phyloP scores from a whole-genome alignment of 78 protist genomes.

The Dictyostelium intermedium region DNA sequence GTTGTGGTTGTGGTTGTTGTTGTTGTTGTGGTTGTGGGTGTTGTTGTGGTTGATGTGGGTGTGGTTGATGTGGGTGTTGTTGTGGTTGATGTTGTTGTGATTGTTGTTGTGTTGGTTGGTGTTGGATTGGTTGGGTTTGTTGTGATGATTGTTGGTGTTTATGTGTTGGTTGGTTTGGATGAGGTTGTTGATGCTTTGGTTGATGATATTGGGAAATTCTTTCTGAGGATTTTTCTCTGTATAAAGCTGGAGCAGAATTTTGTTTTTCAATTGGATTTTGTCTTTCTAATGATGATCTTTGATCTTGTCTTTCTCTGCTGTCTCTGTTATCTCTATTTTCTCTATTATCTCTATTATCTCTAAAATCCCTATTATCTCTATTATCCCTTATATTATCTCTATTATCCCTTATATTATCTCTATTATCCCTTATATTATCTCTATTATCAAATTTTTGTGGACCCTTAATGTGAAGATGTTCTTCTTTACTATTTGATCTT shows the following conservation, averaged over 20 bases:
- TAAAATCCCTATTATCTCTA: not conserved
- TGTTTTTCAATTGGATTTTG: not conserved
- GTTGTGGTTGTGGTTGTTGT: not conserved
- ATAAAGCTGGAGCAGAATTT: not conserved
- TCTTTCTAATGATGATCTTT: not conserved
- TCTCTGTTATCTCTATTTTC: not conserved
- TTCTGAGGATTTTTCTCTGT: not conserved
- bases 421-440: not conserved
- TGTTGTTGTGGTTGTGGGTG: not conserved
- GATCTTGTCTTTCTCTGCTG: not conserved
- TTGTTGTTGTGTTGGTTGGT: not conserved
- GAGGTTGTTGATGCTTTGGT: not conserved
- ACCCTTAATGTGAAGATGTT: not conserved
- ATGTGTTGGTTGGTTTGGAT: not conserved
- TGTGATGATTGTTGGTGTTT: not conserved
- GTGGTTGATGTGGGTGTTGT: not conserved
- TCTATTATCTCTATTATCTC: not conserved
- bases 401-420: not conserved
- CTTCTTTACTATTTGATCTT: constrained; percentile 4
- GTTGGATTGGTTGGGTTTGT: too few species aligned
- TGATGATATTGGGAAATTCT: not conserved
- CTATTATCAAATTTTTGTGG: not conserved
- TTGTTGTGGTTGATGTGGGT: not conserved
- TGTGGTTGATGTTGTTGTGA: not conserved
- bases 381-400: not conserved